These are phyloP conservation scores for Tetragonia tetragonoides DNA, from an alignment of 148 eudicot genomes.

Conservation along the genomic window DNA sequence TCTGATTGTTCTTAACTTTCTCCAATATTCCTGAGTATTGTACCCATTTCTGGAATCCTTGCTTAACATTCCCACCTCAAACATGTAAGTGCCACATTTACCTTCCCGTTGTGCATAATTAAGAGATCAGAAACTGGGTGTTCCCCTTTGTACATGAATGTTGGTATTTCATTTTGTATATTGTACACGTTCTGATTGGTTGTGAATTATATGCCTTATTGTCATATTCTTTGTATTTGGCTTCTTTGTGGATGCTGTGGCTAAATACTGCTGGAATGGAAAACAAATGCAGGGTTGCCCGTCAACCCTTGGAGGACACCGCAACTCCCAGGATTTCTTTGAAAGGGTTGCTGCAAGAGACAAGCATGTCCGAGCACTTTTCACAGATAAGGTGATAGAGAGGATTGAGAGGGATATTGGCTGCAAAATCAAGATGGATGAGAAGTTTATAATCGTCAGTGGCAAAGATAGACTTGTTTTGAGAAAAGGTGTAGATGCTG, in stretches of 20 bases:
- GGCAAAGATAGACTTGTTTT: constrained; percentile 87
- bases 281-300: constrained; percentile 83
- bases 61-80: background rate
- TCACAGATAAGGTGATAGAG: constrained; percentile 66
- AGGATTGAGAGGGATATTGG: constrained; percentile 84
- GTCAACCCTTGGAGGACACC: constrained; percentile 91
- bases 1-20: background rate
- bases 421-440: constrained; percentile 91
- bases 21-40: background rate
- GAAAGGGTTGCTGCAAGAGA: constrained; percentile 96
- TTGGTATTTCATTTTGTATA: background rate
- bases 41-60: background rate
- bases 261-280: constrained; percentile 23
- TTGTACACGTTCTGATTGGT: background rate
- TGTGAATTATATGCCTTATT: background rate
- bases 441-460: constrained; percentile 92
- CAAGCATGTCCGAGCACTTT: constrained; percentile 76
- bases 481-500: constrained; percentile 93
- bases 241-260: constrained; percentile 1
- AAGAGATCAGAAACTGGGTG: background rate
- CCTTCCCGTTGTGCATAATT: background rate
- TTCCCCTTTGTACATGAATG: background rate
- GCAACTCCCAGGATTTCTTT: constrained; percentile 96
- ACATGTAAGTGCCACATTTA: background rate
- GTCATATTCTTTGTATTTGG: background rate